A percentile compares a stretch with the other conserved stretches of the same genome.
Conservation (phyloP, 305 asterid species). For the Fraxinus ornus region DNA sequence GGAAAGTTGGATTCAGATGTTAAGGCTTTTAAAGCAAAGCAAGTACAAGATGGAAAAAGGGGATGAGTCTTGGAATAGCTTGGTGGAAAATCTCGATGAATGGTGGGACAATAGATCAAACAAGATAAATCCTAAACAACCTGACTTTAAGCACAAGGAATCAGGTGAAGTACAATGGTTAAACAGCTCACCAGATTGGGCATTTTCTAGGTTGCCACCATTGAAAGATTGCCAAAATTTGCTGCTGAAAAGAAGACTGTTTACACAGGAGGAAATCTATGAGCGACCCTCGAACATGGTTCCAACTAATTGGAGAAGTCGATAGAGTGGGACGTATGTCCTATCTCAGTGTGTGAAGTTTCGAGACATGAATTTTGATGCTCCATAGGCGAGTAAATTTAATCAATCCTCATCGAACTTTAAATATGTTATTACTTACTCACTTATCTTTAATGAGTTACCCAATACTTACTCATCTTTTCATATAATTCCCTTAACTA, state of each 20-base stretch:
- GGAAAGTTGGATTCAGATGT: conserved; percentile 48
- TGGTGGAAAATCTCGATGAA: conserved; percentile 36
- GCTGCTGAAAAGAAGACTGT: conserved; percentile 6
- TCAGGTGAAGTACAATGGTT: conserved; percentile 62
- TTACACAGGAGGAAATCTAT: neutral
- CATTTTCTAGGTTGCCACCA: conserved; percentile 50
- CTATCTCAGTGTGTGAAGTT: conserved; percentile 1
- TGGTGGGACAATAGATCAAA: conserved; percentile 49
- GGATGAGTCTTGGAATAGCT: conserved; percentile 50
- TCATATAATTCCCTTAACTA: too few species aligned
- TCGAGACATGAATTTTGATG: neutral
- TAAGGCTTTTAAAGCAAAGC: conserved; percentile 21
- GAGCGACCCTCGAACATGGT: neutral
- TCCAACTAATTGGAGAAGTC: conserved; percentile 1
- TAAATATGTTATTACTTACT: too few species aligned
- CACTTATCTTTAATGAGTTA: too few species aligned
- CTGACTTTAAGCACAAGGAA: conserved; percentile 79
- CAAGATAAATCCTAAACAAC: conserved; percentile 56
- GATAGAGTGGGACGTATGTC: neutral
- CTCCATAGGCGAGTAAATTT: neutral
- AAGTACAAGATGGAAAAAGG: conserved; percentile 24
- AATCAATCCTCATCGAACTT: too few species aligned
- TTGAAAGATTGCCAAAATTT: conserved; percentile 23
- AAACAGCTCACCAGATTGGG: conserved; percentile 48
- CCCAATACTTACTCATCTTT: too few species aligned